Conservation (phyloP, 2,329 filamentous ascomycete genomes). For the Tolypocladium endophyticum region DNA sequence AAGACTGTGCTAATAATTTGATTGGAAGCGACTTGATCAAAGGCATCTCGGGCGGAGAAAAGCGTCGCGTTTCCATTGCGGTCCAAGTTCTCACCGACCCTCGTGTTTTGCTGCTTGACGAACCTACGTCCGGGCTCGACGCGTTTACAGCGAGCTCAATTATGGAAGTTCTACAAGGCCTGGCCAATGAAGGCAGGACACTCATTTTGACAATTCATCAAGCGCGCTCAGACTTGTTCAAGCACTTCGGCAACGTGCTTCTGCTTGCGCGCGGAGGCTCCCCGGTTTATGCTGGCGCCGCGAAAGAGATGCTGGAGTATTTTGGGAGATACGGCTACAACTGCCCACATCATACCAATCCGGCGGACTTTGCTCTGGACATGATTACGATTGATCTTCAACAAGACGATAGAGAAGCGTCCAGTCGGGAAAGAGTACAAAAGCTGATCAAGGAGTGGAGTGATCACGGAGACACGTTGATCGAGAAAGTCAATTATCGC, state of each 20-base stretch:
- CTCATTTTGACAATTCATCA: conserved; percentile 72
- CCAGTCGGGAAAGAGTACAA: conserved; percentile 52
- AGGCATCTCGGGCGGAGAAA: conserved; percentile 72
- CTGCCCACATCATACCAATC: conserved; percentile 62
- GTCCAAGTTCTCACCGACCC: conserved; percentile 70
- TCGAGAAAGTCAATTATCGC: conserved; percentile 6
- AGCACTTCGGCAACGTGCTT: conserved; percentile 60
- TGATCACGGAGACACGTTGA: conserved; percentile 2
- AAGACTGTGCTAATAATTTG: conserved; percentile 67
- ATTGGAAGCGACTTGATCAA: conserved; percentile 64
- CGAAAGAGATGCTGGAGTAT: conserved; percentile 53
- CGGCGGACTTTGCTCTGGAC: conserved; percentile 68
- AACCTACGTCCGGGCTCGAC: conserved; percentile 67
- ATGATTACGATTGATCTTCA: conserved; percentile 68
- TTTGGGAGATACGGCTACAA: conserved; percentile 49
- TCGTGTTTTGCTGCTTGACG: conserved; percentile 61
- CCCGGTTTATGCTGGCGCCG: conserved; percentile 56
- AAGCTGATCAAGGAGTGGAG: conserved; percentile 51
- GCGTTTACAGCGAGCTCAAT: conserved; percentile 71
- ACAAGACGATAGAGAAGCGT: conserved; percentile 48
- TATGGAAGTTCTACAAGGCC: conserved; percentile 58
- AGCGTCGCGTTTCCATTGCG: conserved; percentile 66
- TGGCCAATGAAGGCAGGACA: conserved; percentile 64
- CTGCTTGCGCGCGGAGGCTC: conserved; percentile 60
- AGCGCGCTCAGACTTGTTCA: conserved; percentile 62